A percentile compares a stretch with the other conserved stretches of the same genome.
Conservation (phyloP, 2,329 filamentous ascomycete species). For the Colletotrichum tanaceti region DNA sequence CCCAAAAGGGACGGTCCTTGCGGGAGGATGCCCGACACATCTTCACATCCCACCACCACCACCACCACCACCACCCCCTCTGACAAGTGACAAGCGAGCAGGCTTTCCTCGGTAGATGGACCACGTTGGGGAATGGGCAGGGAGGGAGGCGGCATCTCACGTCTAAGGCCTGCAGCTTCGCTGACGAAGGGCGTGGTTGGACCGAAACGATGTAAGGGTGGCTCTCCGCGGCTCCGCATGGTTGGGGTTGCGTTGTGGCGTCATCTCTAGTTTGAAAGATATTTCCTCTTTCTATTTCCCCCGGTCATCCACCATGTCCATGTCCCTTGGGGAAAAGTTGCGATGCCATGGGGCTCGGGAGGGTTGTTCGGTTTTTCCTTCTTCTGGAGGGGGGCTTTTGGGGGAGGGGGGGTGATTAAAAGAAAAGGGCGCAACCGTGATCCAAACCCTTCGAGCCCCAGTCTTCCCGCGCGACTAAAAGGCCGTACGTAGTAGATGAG, state of each 20-base stretch:
- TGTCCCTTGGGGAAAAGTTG: not conserved
- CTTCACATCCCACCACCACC: conserved; percentile 6
- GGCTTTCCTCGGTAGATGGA: conserved; percentile 15
- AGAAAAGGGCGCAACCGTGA: not conserved
- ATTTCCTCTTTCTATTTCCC: conserved; percentile 14
- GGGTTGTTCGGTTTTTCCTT: not conserved
- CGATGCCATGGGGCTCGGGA: not conserved
- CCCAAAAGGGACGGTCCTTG: conserved; percentile 21
- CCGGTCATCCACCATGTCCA: not conserved
- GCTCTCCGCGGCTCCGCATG: conserved; percentile 37
- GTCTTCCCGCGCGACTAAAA: conserved; percentile 14
- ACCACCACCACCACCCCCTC: no score
- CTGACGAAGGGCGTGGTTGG: conserved; percentile 10
- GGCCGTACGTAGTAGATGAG: conserved; percentile 37
- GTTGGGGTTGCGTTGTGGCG: conserved; percentile 25
- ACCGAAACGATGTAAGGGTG: conserved; percentile 22
- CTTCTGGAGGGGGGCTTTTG: not conserved
- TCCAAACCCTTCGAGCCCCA: not conserved
- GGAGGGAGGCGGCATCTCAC: conserved; percentile 7
- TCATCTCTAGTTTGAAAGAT: conserved; percentile 23
- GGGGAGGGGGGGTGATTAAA: not conserved
- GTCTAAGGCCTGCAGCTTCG: not conserved
- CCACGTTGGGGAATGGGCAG: conserved; percentile 29
- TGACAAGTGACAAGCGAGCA: no score
- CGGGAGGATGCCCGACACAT: conserved; percentile 12